Conservation (phyloP, 345 rosid genomes). For the Linum tenue region DNA sequence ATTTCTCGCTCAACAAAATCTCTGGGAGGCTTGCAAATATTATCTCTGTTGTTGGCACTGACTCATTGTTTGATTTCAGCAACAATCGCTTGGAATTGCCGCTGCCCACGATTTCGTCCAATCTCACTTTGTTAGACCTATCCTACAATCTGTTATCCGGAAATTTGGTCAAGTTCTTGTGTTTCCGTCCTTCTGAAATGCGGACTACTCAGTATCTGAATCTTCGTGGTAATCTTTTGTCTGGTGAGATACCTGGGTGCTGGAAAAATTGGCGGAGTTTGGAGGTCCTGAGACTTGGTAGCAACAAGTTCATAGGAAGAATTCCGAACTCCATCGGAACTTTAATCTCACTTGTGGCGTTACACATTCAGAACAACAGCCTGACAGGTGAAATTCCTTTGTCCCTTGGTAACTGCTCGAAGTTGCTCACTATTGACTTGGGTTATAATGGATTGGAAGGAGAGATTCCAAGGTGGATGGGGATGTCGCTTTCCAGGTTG, state of each 20-base stretch:
- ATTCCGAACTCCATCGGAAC: neutral
- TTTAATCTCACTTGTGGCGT: neutral
- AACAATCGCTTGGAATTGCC: slow-evolving; percentile 20
- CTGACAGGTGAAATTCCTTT: neutral
- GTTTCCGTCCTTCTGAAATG: neutral
- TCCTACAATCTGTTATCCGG: neutral
- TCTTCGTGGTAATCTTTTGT: neutral
- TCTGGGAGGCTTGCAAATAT: slow-evolving; percentile 21
- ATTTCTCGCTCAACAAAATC: slow-evolving; percentile 25
- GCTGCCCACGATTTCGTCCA: slow-evolving; percentile 8
- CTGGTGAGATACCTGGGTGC: neutral
- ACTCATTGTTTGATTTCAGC: slow-evolving; percentile 13
- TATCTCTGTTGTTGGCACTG: neutral
- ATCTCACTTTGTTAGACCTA: neutral
- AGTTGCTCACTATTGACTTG: neutral
- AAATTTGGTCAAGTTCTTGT: neutral
- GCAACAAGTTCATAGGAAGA: neutral
- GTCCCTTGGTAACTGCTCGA: neutral
- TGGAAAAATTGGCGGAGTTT: neutral
- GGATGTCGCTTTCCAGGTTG: too few species aligned
- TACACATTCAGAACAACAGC: neutral
- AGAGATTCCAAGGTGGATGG: too few species aligned
- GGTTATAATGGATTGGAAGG: too few species aligned
- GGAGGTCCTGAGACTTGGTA: neutral
- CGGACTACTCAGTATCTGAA: neutral